phyloP scores from a whole-genome alignment of 768 basidiomycete genomes.

The Rhizopogon roseolus region DNA sequence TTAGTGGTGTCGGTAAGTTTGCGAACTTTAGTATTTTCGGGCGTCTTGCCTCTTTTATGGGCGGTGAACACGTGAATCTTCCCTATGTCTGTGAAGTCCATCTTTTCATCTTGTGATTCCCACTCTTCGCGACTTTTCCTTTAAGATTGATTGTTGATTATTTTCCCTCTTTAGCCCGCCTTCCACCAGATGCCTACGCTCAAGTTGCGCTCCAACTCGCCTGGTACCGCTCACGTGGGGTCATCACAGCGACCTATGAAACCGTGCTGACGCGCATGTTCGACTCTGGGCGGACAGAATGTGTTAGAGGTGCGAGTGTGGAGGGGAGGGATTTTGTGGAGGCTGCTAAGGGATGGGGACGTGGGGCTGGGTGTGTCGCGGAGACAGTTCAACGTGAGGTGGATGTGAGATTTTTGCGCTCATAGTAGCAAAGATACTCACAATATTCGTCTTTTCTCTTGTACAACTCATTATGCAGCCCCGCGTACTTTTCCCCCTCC shows the following conservation, averaged over 20 bases:
- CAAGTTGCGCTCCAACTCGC: conserved; percentile 92
- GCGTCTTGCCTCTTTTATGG: background rate
- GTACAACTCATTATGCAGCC: conserved; percentile 7
- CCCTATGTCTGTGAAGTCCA: background rate
- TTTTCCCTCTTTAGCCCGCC: conserved; percentile 32
- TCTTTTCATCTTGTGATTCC: background rate
- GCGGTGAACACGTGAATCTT: too few species aligned
- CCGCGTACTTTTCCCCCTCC: conserved; percentile 37
- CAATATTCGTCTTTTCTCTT: background rate
- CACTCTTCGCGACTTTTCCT: background rate
- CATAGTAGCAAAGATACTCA: background rate
- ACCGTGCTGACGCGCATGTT: conserved; percentile 88
- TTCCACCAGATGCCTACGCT: conserved; percentile 78
- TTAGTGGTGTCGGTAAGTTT: conserved; percentile 62
- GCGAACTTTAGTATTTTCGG: background rate
- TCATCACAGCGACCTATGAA: conserved; percentile 88
- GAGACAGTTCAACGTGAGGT: background rate
- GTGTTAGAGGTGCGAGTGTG: conserved; percentile 68
- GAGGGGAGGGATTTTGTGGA: conserved; percentile 35
- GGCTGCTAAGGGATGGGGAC: conserved; percentile 12
- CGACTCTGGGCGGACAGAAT: conserved; percentile 83
- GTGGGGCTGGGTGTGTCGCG: background rate
- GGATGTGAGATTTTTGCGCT: background rate
- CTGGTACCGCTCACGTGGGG: conserved; percentile 74
- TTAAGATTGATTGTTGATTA: background rate